These are phyloP conservation scores for Nakaseomyces uthaithaninus DNA, from an alignment of 1,139 yeast species.

Conservation along the genomic window DNA sequence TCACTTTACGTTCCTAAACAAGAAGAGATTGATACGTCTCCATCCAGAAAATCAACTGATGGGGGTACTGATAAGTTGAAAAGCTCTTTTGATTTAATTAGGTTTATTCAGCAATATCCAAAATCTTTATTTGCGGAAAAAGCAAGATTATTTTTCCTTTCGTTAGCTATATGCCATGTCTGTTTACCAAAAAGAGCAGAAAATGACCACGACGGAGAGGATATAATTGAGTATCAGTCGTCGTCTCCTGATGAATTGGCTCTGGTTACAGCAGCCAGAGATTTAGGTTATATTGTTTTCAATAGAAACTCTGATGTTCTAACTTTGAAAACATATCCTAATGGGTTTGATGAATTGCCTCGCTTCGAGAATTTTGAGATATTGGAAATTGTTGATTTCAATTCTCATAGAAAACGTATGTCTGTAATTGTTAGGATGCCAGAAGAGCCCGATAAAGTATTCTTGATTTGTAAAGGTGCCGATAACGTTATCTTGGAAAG, in stretches of 20 bases:
- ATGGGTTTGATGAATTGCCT: slow-evolving; percentile 64
- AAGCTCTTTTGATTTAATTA: slow-evolving; percentile 55
- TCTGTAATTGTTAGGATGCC: slow-evolving; percentile 77
- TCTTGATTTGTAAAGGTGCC: slow-evolving; percentile 89
- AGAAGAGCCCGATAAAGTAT: slow-evolving; percentile 50
- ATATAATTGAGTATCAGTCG: slow-evolving; percentile 66
- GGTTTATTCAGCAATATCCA: slow-evolving; percentile 66
- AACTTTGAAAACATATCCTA: slow-evolving; percentile 69
- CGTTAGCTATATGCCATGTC: slow-evolving; percentile 82
- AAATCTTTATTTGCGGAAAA: slow-evolving; percentile 58
- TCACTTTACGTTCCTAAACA: slow-evolving; percentile 21
- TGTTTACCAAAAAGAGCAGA: slow-evolving; percentile 60
- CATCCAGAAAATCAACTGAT: slow-evolving; percentile 37
- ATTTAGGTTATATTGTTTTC: slow-evolving; percentile 75
- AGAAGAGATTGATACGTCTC: slow-evolving; percentile 15
- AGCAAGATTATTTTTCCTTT: slow-evolving; percentile 69
- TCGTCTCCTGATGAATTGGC: slow-evolving; percentile 97
- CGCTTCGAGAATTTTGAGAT: slow-evolving; percentile 62
- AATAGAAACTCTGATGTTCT: slow-evolving; percentile 56
- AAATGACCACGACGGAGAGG: slow-evolving; percentile 37
- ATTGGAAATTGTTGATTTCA: slow-evolving; percentile 74
- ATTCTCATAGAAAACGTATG: slow-evolving; percentile 89
- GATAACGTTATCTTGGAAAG: slow-evolving; percentile 85
- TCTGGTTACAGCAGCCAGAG: slow-evolving; percentile 86
- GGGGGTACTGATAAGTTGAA: slow-evolving; percentile 27